Conservation (phyloP, 2,329 filamentous ascomycete genomes). For the Graphium sp. region DNA sequence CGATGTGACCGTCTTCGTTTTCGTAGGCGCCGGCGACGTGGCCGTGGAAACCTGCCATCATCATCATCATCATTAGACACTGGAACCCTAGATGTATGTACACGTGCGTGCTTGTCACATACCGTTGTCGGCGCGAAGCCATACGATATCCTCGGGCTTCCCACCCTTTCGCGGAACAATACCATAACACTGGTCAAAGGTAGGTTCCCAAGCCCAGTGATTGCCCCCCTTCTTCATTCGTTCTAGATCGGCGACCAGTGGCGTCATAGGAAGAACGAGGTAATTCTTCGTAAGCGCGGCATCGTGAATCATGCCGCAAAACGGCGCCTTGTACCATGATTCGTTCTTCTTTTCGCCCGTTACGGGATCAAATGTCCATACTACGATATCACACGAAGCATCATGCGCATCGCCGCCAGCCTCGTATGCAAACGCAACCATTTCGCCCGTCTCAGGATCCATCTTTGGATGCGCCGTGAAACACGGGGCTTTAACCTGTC, state of each 20-base stretch:
- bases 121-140: conserved; percentile 34
- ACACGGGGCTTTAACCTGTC: conserved; percentile 25
- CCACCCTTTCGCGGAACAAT: conserved; percentile 31
- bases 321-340: conserved; percentile 29
- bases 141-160: conserved; percentile 32
- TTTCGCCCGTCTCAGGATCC: conserved; percentile 30
- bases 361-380: conserved; percentile 23
- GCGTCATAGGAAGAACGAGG: conserved; percentile 27
- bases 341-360: conserved; percentile 25
- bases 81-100: not conserved
- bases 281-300: conserved; percentile 28
- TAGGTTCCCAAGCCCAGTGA: conserved; percentile 33
- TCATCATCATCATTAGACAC: not conserved
- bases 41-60: conserved; percentile 20
- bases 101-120: conserved; percentile 7
- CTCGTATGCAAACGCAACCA: conserved; percentile 33
- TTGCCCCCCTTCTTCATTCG: conserved; percentile 26
- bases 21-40: conserved; percentile 30
- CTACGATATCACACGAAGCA: conserved; percentile 22
- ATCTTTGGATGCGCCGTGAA: conserved; percentile 36
- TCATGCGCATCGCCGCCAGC: conserved; percentile 24
- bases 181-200: conserved; percentile 37
- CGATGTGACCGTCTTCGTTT: conserved; percentile 23
- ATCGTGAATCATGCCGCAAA: conserved; percentile 34
- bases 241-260: conserved; percentile 25